Conservation (phyloP, 495 filamentous ascomycete species). For the Jackrogersella minutella region DNA sequence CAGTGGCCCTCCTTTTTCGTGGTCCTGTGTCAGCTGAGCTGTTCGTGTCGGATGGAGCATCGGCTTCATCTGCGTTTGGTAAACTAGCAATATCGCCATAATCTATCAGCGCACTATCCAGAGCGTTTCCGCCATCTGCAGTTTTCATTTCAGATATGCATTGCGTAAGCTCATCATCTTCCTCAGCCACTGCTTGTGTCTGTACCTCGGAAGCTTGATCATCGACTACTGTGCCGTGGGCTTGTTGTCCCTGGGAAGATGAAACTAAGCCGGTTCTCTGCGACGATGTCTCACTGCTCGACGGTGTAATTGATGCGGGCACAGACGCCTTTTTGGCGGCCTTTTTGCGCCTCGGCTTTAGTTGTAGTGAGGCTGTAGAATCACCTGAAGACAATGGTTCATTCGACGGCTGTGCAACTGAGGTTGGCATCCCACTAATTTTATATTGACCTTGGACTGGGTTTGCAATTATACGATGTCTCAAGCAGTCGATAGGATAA, state of each 20-base stretch:
- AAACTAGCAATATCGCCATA: not conserved
- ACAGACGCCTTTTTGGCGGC: not conserved
- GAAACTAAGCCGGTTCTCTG: slow-evolving; percentile 13
- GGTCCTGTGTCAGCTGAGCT: slow-evolving; percentile 12
- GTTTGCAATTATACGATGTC: slow-evolving; percentile 64
- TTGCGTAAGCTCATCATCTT: slow-evolving; percentile 33
- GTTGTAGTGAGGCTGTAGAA: slow-evolving; percentile 39
- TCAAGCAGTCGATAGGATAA: slow-evolving; percentile 82
- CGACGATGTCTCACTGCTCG: slow-evolving; percentile 16
- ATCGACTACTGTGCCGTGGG: not conserved
- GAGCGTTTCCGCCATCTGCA: not conserved
- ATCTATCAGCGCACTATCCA: not conserved
- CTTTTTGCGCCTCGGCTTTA: slow-evolving; percentile 40
- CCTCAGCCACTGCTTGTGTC: not conserved
- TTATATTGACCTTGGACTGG: slow-evolving; percentile 66
- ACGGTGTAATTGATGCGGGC: slow-evolving; percentile 18
- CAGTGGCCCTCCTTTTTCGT: slow-evolving; percentile 30
- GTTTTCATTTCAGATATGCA: slow-evolving; percentile 31
- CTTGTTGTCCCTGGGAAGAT: slow-evolving; percentile 21
- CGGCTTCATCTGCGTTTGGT: slow-evolving; percentile 7
- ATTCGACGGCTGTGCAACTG: not conserved
- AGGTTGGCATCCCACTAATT: slow-evolving; percentile 52
- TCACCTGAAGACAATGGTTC: slow-evolving; percentile 14
- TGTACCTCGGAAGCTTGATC: not conserved
- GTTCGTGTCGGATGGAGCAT: slow-evolving; percentile 7